Percentiles rank a stretch among this genome's conserved stretches.
phyloP scores from a whole-genome alignment of 768 basidiomycete species.

The Phylloporus sp. region DNA sequence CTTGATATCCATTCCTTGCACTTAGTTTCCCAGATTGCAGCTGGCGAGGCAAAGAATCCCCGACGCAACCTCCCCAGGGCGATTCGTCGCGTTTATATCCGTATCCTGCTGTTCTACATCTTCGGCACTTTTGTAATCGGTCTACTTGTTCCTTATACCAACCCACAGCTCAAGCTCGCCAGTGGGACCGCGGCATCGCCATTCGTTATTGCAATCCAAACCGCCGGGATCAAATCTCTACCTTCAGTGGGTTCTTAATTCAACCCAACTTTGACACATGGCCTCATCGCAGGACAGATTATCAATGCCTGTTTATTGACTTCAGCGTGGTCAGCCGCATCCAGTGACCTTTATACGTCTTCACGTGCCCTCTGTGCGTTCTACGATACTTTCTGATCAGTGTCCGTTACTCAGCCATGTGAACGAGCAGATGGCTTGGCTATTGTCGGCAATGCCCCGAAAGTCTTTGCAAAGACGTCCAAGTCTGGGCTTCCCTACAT shows the following conservation, averaged over 20 bases:
- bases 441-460: slow-evolving; percentile 73
- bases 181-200: slow-evolving; percentile 68
- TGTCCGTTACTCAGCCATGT: neutral
- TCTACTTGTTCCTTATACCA: slow-evolving; percentile 72
- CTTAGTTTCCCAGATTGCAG: slow-evolving; percentile 56
- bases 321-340: slow-evolving; percentile 90
- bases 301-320: slow-evolving; percentile 82
- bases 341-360: slow-evolving; percentile 84
- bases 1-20: neutral
- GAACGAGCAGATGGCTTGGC: slow-evolving; percentile 67
- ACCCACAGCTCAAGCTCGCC: slow-evolving; percentile 45
- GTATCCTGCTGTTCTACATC: slow-evolving; percentile 81
- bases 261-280: slow-evolving; percentile 6
- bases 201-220: slow-evolving; percentile 86
- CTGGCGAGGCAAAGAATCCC: slow-evolving; percentile 89
- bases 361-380: slow-evolving; percentile 78
- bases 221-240: slow-evolving; percentile 79
- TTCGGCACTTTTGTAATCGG: slow-evolving; percentile 71
- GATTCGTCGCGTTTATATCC: slow-evolving; percentile 59
- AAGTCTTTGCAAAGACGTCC: slow-evolving; percentile 65
- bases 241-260: slow-evolving; percentile 66
- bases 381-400: neutral
- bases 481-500: slow-evolving; percentile 72
- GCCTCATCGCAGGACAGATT: slow-evolving; percentile 38
- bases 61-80: slow-evolving; percentile 55